Percentiles rank a stretch among this genome's conserved stretches.
phyloP scores from a whole-genome alignment of 257 asterid species.

The Apocynum venetum region DNA sequence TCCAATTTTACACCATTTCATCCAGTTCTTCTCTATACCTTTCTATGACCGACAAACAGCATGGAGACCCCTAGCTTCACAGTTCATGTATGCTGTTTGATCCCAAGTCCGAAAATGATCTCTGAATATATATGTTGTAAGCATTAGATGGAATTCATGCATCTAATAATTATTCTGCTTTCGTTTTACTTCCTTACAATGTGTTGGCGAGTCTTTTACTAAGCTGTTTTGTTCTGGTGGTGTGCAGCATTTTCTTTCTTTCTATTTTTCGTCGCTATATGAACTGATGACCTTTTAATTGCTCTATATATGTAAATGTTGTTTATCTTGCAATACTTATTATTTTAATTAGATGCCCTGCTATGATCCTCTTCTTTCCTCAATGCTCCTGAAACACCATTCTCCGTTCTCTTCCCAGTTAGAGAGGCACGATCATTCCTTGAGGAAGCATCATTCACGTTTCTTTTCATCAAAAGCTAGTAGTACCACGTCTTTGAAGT shows the following conservation, averaged over 20 bases:
- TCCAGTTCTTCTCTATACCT: neutral
- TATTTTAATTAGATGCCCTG: too few relatives aligned
- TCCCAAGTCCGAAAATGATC: neutral
- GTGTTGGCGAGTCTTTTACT: neutral
- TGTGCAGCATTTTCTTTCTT: neutral
- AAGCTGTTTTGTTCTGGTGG: neutral
- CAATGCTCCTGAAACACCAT: too few relatives aligned
- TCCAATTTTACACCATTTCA: neutral
- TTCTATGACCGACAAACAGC: neutral
- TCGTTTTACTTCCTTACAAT: neutral
- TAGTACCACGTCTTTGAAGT: neutral
- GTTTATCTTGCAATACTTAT: neutral
- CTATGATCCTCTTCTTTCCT: too few relatives aligned
- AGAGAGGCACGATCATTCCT: neutral
- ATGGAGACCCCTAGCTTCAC: neutral
- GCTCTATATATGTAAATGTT: neutral
- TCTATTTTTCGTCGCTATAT: neutral
- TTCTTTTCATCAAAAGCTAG: neutral
- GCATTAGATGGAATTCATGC: neutral
- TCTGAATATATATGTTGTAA: neutral
- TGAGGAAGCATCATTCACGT: neutral
- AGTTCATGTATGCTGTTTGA: neutral
- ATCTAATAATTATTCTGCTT: neutral
- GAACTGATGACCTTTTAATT: neutral
- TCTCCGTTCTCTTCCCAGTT: neutral